phyloP scores from a whole-genome alignment of 306 rosid species.

The Cotoneaster glaucophyllus region DNA sequence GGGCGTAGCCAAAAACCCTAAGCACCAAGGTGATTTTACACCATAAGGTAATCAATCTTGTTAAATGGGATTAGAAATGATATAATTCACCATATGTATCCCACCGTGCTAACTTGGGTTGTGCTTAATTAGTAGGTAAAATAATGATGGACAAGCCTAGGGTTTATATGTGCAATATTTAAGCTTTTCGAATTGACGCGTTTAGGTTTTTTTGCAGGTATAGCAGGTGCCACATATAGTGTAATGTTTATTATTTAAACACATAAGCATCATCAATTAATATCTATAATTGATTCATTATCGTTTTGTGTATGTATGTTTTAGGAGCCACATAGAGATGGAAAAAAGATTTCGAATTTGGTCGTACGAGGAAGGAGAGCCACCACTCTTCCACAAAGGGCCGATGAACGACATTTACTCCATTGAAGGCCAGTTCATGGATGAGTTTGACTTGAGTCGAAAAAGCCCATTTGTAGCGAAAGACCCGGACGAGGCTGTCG shows the following conservation, averaged over 20 bases:
- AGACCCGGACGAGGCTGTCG: constrained; percentile 43
- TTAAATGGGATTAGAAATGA: neutral
- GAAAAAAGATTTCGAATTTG: constrained; percentile 58
- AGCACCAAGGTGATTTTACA: neutral
- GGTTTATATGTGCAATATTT: neutral
- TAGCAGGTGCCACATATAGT: neutral
- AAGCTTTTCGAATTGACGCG: neutral
- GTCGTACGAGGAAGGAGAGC: constrained; percentile 64
- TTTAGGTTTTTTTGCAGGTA: neutral
- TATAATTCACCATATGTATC: neutral
- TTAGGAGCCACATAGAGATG: constrained; percentile 49
- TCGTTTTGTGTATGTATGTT: neutral
- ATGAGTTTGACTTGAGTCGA: constrained; percentile 44
- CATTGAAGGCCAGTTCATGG: constrained; percentile 65
- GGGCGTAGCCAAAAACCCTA: neutral
- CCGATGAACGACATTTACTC: constrained; percentile 64
- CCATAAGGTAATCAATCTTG: neutral
- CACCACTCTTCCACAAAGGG: constrained; percentile 50
- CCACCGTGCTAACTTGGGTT: too few species aligned
- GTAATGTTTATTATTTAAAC: neutral
- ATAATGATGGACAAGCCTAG: neutral
- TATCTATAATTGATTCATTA: neutral
- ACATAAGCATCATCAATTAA: neutral
- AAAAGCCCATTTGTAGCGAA: constrained; percentile 23
- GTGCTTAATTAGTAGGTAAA: too few species aligned